These are phyloP conservation scores for Gynandropsis gynandra DNA, from an alignment of 345 rosid genomes.

Conservation along the genomic window DNA sequence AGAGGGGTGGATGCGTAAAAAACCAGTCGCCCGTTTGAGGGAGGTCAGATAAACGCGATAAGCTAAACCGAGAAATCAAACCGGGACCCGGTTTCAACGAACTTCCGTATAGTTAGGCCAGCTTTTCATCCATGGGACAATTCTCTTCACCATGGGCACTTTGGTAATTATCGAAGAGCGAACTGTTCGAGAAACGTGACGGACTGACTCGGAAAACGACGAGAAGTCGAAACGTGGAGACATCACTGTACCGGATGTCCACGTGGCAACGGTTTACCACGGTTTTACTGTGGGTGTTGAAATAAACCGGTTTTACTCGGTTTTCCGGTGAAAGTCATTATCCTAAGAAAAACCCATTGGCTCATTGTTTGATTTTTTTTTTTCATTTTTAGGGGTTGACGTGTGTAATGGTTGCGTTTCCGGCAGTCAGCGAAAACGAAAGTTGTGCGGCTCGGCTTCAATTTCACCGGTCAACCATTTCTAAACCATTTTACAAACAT, in stretches of 20 bases:
- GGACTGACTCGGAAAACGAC: neutral
- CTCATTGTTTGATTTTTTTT: conserved; percentile 9
- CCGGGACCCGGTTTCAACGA: too few species aligned
- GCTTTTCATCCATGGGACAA: too few species aligned
- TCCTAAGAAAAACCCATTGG: conserved; percentile 26
- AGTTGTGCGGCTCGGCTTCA: conserved; percentile 36
- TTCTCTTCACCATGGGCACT: too few species aligned
- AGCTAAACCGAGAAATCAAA: too few species aligned
- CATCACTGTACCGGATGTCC: conserved; percentile 11
- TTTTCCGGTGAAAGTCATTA: conserved; percentile 26
- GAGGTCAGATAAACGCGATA: too few species aligned
- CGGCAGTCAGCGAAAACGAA: conserved; percentile 43
- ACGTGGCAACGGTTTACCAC: conserved; percentile 37
- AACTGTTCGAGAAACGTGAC: too few species aligned
- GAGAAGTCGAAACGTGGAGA: conserved; percentile 42
- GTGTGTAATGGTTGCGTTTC: conserved; percentile 50
- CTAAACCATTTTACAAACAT: neutral
- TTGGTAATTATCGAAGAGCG: too few species aligned
- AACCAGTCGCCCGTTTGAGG: too few species aligned
- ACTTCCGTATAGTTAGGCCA: too few species aligned
- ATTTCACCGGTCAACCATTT: conserved; percentile 2
- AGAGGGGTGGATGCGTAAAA: too few species aligned
- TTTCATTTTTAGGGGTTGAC: conserved; percentile 24
- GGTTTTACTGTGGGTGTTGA: conserved; percentile 27
- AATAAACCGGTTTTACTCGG: conserved; percentile 28